Evolutionary conservation across 2,329 filamentous ascomycete species (phyloP), one percentile per base, ranked within the genome.

Genomic region (Macrophomina tecta): DNA sequence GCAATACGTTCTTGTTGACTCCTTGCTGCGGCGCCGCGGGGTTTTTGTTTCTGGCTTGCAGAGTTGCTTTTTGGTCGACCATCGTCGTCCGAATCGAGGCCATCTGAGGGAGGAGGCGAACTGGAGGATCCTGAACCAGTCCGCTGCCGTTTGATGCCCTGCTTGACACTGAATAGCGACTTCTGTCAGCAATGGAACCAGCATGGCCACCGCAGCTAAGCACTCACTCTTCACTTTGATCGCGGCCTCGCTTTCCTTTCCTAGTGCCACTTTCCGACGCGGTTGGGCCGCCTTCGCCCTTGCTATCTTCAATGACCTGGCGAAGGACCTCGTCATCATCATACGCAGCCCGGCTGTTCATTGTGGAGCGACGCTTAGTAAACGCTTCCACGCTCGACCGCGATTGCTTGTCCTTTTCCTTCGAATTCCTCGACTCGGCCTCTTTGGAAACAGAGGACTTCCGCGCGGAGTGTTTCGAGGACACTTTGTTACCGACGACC

Each of bases 291-390:
- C 86, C 88, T 51, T 96, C 92, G 74, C 92, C 90, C 80, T 94
- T 97, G 82, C 95, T 99, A 69, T 96, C 94, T 78, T 98, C 94
- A 72, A 99, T 93, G 36, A 94, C 95, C 71, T 91, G 88, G 65
- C 93, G 88, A 46, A 99, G 79, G 73, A 94, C 90, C 77, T 96
- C 93, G 72, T 97, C 94, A 79, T 99, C 95, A 70, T 98, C 94
- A 73, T 98, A 98, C 28, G 93, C 94, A 49, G 94, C 94, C 69
- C 94, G 89, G 77, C 95, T 99, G 76, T 98, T 97, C 93, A 98
- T 97, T 6, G 95, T 99, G 23, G 93, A 97, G 34, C 95, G 88
- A 68, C 95, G 88, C 78, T 97, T 98, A 45, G 90, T 89, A 63
- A 87, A 85, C 64, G 88, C 85, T 51, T 84, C 82, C 49, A 84